phyloP scores from a whole-genome alignment of 768 basidiomycete species.

The Dacryopinax spathularia region DNA sequence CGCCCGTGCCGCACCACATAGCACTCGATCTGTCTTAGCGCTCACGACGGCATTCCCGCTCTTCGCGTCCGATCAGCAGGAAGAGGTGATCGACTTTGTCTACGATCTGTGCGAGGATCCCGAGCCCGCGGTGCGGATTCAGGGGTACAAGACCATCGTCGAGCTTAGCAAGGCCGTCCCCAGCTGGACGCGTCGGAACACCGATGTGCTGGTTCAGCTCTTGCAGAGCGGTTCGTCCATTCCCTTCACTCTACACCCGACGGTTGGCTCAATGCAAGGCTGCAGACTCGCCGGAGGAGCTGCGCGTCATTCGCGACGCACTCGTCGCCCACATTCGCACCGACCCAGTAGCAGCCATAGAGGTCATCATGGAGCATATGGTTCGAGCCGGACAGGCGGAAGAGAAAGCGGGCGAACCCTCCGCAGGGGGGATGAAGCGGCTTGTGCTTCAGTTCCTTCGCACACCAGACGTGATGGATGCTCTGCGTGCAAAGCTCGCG shows the following conservation, averaged over 20 bases:
- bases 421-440: background rate
- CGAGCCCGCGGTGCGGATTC: conserved; percentile 43
- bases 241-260: background rate
- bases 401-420: background rate
- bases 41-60: background rate
- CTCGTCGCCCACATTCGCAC: conserved; percentile 49
- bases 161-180: conserved; percentile 34
- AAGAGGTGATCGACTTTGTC: conserved; percentile 60
- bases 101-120: conserved; percentile 68
- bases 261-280: background rate
- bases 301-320: conserved; percentile 44
- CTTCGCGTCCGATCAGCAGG: conserved; percentile 41
- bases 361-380: conserved; percentile 52
- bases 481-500: background rate
- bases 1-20: background rate
- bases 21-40: background rate
- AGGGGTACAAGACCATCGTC: conserved; percentile 51
- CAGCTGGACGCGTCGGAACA: conserved; percentile 54
- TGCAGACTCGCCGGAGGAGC: conserved; percentile 52
- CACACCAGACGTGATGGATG: background rate
- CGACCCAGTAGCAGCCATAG: conserved; percentile 44
- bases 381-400: background rate
- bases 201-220: conserved; percentile 60
- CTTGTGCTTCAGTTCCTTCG: background rate
- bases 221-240: conserved; percentile 51